Conservation (phyloP, 2,329 filamentous ascomycete species). For the Corinectria fuckeliana region DNA sequence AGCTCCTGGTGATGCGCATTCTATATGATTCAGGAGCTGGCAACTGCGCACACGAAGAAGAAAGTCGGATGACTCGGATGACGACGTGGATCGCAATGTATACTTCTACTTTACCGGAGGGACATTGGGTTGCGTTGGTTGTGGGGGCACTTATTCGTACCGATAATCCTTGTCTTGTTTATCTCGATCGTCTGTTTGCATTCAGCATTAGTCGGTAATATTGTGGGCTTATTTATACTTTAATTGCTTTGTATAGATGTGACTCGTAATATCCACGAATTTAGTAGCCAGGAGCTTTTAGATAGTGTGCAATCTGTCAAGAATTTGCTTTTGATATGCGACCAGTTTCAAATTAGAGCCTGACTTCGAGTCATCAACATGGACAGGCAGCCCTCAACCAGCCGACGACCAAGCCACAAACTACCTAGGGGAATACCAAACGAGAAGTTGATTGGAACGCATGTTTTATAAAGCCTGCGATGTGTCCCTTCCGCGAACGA, state of each 20-base stretch:
- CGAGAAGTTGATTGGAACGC: neutral
- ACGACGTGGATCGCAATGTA: neutral
- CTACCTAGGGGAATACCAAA: neutral
- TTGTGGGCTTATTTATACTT: neutral
- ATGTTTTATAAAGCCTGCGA: neutral
- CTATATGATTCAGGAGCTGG: neutral
- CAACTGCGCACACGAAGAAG: neutral
- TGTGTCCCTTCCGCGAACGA: neutral
- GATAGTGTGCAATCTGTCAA: neutral
- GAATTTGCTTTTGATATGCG: neutral
- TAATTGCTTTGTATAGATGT: neutral
- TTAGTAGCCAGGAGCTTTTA: neutral
- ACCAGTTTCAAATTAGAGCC: neutral
- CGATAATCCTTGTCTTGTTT: neutral
- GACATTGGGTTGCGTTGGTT: neutral
- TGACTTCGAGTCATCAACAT: neutral
- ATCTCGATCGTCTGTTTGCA: neutral
- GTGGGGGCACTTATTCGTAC: neutral
- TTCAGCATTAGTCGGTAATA: neutral
- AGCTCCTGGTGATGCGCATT: neutral
- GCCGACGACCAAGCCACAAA: neutral
- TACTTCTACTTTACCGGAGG: neutral
- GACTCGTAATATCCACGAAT: neutral
- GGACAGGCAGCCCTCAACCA: neutral
- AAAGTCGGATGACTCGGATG: neutral